These are phyloP conservation scores for Melampsora americana DNA, from an alignment of 1,284 basidiomycete species.

Conservation along the genomic window DNA sequence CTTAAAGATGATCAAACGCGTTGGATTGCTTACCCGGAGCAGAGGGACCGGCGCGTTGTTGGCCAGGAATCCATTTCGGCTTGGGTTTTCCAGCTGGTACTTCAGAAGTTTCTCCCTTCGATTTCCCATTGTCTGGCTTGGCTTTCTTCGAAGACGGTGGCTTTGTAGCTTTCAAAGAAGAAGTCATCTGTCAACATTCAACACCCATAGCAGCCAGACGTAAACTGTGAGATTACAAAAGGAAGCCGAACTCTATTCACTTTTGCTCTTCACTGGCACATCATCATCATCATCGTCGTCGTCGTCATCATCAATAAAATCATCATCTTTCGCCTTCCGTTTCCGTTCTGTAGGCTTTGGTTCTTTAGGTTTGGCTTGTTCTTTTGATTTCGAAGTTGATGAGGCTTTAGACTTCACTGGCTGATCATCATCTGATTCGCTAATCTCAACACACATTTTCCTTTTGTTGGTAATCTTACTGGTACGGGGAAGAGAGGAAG, in stretches of 20 bases:
- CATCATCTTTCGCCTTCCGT: conserved; percentile 4
- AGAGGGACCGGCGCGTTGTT: conserved; percentile 46
- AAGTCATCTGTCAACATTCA: too few species aligned
- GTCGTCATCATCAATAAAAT: background rate
- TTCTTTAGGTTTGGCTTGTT: background rate
- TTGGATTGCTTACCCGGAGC: conserved; percentile 27
- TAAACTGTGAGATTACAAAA: background rate
- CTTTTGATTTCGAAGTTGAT: background rate
- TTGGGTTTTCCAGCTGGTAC: conserved; percentile 46
- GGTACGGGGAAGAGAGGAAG: background rate
- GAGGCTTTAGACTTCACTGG: background rate
- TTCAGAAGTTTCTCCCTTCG: background rate
- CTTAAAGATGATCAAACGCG: background rate
- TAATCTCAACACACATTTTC: background rate
- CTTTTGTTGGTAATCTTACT: background rate
- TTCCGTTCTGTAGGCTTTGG: background rate
- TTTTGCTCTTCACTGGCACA: background rate
- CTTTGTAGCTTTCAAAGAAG: background rate
- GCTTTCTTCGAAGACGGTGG: conserved; percentile 25
- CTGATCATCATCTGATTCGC: background rate
- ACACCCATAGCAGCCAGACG: background rate
- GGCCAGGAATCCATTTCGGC: conserved; percentile 52
- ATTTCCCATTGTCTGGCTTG: background rate
- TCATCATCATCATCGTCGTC: conserved; percentile 1
- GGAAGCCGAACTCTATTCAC: background rate